A percentile compares a stretch with the other conserved stretches of the same genome.
These are phyloP conservation scores for Coemansia pectinata DNA, from an alignment of 192 early-diverging fungal species.

Conservation along the genomic window DNA sequence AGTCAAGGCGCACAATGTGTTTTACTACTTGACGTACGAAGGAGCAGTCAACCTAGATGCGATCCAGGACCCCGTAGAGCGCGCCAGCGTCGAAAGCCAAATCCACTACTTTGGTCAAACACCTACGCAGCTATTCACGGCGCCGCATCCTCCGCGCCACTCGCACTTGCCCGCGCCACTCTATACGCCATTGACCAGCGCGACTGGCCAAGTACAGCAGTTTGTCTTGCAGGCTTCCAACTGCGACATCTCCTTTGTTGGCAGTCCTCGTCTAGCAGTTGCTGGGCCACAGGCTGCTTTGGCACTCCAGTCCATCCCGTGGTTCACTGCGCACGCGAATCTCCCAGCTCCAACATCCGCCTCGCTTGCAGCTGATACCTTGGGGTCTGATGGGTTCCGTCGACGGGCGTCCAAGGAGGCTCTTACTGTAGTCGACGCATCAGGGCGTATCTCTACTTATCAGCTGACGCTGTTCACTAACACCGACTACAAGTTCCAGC, in stretches of 20 bases:
- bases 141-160: constrained; percentile 70
- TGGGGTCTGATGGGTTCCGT: neutral
- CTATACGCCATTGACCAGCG: constrained; percentile 25
- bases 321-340: constrained; percentile 3
- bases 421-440: constrained; percentile 28
- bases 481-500: constrained; percentile 30
- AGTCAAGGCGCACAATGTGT: constrained; percentile 86
- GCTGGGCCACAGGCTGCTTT: neutral
- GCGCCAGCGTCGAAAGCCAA: constrained; percentile 85
- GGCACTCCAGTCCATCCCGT: constrained; percentile 5
- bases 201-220: constrained; percentile 36
- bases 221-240: constrained; percentile 36
- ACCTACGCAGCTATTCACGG: constrained; percentile 83
- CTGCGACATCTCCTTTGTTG: constrained; percentile 28
- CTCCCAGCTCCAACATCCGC: neutral
- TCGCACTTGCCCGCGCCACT: constrained; percentile 7
- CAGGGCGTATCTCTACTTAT: constrained; percentile 25
- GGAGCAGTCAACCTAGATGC: constrained; percentile 91
- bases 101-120: constrained; percentile 99
- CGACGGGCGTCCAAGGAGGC: constrained; percentile 9
- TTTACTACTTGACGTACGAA: constrained; percentile 96
- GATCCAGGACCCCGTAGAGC: constrained; percentile 86
- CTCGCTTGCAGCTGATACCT: neutral
- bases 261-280: constrained; percentile 12
- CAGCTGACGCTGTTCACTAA: constrained; percentile 22